Percentiles rank a stretch among this genome's conserved stretches.
These are phyloP conservation scores for Papiliotrema fonsecae DNA, from an alignment of 1,284 basidiomycete species.

Conservation along the genomic window DNA sequence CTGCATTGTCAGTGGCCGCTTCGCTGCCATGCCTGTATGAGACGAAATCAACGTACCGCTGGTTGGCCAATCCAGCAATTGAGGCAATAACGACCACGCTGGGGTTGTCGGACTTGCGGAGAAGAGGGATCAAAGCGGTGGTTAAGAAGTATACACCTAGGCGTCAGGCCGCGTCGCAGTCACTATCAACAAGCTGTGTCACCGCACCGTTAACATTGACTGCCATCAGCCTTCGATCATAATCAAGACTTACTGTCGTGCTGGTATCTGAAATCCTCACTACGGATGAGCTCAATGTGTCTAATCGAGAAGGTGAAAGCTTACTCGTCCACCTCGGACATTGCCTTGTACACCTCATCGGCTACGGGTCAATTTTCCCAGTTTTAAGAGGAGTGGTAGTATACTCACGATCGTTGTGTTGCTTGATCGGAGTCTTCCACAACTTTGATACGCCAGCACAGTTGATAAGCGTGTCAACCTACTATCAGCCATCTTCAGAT, in stretches of 20 bases:
- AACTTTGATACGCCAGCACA: slow-evolving; percentile 9
- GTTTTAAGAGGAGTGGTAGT: slow-evolving; percentile 12
- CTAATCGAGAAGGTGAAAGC: neutral
- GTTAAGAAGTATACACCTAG: slow-evolving; percentile 42
- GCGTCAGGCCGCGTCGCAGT: neutral
- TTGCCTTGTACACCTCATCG: slow-evolving; percentile 17
- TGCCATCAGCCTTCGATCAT: neutral
- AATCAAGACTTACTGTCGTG: slow-evolving; percentile 19
- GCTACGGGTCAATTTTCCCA: slow-evolving; percentile 6
- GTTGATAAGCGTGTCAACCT: slow-evolving; percentile 12
- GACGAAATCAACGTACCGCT: slow-evolving; percentile 36
- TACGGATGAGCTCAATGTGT: slow-evolving; percentile 4
- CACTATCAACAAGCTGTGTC: neutral
- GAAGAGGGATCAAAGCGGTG: slow-evolving; percentile 35
- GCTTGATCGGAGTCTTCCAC: slow-evolving; percentile 5
- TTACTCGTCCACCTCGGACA: slow-evolving; percentile 15
- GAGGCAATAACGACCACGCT: slow-evolving; percentile 44
- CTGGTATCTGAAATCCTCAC: slow-evolving; percentile 36
- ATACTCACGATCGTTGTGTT: slow-evolving; percentile 26
- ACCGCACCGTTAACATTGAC: slow-evolving; percentile 33
- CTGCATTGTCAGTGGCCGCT: neutral
- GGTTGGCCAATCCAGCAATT: slow-evolving; percentile 39
- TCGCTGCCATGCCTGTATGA: too few species aligned
- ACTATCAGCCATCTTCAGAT: neutral
- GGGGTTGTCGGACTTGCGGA: slow-evolving; percentile 35